Evolutionary conservation across 306 rosid species (phyloP).

Genomic region (Quillaja saponaria): DNA sequence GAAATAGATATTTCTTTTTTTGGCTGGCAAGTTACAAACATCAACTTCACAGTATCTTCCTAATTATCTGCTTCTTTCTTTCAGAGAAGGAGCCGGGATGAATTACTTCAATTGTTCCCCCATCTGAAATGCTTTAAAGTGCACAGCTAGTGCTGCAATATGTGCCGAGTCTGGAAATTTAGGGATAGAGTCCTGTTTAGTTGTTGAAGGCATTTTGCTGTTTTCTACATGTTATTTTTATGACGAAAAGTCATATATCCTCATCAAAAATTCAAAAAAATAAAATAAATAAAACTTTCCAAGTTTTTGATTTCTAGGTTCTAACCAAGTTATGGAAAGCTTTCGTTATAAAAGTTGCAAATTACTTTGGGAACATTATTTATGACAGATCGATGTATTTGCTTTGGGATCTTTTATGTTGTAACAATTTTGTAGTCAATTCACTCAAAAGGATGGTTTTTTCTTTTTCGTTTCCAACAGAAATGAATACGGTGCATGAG

Average conservation of each 20-base stretch:
- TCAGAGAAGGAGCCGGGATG: constrained; percentile 73
- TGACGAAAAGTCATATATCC: too few relatives aligned
- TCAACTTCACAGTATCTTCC: constrained; percentile 4
- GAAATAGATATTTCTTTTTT: neutral
- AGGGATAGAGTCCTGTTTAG: neutral
- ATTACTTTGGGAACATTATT: neutral
- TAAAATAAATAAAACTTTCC: too few relatives aligned
- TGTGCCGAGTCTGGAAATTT: constrained; percentile 3
- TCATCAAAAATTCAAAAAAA: too few relatives aligned
- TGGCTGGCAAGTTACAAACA: neutral
- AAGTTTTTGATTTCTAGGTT: too few relatives aligned
- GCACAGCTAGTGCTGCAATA: constrained; percentile 56
- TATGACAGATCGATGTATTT: neutral
- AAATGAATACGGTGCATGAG: too few relatives aligned
- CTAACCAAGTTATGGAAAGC: too few relatives aligned
- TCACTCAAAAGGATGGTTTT: neutral
- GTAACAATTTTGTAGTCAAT: neutral
- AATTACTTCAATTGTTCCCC: constrained; percentile 72
- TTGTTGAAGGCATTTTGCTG: neutral
- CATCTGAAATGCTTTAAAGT: constrained; percentile 75
- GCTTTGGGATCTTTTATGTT: neutral
- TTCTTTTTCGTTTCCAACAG: too few relatives aligned
- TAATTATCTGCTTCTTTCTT: constrained; percentile 23
- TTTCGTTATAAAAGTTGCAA: neutral
- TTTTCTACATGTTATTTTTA: too few relatives aligned